Base-by-base conservation (phyloP, 805 yeast species). In the Pichia scutulata region DNA sequence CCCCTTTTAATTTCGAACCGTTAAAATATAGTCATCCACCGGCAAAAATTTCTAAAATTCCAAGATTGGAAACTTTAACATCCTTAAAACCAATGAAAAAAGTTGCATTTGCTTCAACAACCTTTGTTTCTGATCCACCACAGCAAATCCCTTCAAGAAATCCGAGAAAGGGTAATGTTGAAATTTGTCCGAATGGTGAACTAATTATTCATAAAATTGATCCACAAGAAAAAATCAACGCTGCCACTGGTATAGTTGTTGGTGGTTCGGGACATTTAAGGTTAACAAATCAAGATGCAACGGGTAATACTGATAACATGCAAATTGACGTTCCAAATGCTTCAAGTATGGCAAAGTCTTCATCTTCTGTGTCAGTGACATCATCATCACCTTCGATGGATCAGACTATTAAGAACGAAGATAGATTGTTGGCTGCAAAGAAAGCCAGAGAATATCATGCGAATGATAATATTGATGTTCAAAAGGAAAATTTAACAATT, bases 131-230 rank as follows among this genome's bases (percentile, higher is more conserved):
- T 54, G 97, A 90, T 65, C 97, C 97, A 2, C 96, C 96, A 1
- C 97, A 90, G 61, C 96, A 89, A 63, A 86, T 90, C 53, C 97
- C 97, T 2, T 85, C 95, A 1, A 71, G 95, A 60, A 76, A 75
- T 52, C 97, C 97, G 7, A 74, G 83, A 56, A 75, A 76, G 57
- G 97, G 97, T 8, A 84, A 88, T 60, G 89, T 84, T 22, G 73
- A 70, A 46, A 55, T 68, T 33, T 57, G 60, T 24, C 24, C 57
- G 2, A 65, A 68, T 50, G 72, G 72, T 23, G 67, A 62, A 41
- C 53, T 70, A 19, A 58, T 67, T 26, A 62, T 68, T 24, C 69
- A 67, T 50, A 67, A 64, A 42, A 41, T 64, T 14, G 60, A 59
- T 30, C 68, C 70, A 7, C 65, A 63, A 41, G 70, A 63, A 13